phyloP scores from a whole-genome alignment of 2,329 filamentous ascomycete species.

The Aspergillus sp. region DNA sequence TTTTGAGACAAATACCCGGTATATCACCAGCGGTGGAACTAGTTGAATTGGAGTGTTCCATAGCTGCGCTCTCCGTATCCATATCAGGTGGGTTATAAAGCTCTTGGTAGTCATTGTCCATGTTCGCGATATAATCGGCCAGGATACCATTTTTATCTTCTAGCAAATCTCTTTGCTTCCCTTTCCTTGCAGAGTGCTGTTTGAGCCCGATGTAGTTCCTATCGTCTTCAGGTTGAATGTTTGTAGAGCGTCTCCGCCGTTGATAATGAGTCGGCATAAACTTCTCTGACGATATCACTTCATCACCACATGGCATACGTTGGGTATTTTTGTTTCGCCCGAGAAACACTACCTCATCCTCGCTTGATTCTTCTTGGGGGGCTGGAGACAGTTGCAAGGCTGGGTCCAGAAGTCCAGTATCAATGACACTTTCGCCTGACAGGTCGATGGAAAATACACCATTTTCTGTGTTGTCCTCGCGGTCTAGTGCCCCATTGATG shows the following conservation, averaged over 20 bases:
- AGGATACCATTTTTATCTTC: constrained; percentile 47
- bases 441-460: constrained; percentile 30
- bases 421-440: constrained; percentile 17
- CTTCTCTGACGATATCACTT: too few relatives aligned
- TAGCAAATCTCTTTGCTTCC: constrained; percentile 12
- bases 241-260: too few relatives aligned
- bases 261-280: too few relatives aligned
- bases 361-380: constrained; percentile 57
- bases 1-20: too few relatives aligned
- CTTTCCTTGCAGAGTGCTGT: constrained; percentile 7
- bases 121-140: constrained; percentile 38
- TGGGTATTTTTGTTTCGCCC: constrained; percentile 21
- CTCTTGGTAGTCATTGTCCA: constrained; percentile 25
- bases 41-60: too few relatives aligned
- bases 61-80: too few relatives aligned
- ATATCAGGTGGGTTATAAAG: too few relatives aligned
- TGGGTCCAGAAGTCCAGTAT: constrained; percentile 27
- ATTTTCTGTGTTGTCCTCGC: constrained; percentile 1
- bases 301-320: too few relatives aligned
- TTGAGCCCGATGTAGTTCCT: not conserved
- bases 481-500: not conserved
- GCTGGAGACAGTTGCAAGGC: constrained; percentile 25
- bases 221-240: too few relatives aligned
- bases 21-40: too few relatives aligned
- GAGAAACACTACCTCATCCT: constrained; percentile 52